Evolutionary conservation across 805 yeast genomes (phyloP).

Genomic region (Suhomyces tanzawaensis): DNA sequence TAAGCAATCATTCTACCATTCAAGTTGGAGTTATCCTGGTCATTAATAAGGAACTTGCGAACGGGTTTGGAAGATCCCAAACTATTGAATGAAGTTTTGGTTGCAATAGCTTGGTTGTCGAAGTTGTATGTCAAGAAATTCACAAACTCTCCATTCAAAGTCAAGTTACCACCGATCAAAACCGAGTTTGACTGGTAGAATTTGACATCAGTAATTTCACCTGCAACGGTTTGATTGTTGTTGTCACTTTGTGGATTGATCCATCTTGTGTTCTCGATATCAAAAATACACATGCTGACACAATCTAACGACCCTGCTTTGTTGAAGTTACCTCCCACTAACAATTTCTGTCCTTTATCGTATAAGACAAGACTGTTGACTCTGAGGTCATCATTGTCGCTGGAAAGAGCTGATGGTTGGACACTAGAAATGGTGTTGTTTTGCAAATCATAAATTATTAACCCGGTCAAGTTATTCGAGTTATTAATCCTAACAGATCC

Average conservation of each 20-base stretch:
- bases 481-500: constrained; percentile 29
- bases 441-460: constrained; percentile 52
- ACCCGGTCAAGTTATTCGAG: constrained; percentile 34
- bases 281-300: constrained; percentile 63
- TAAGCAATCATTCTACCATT: constrained; percentile 38
- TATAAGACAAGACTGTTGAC: constrained; percentile 37
- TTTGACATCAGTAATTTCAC: constrained; percentile 52
- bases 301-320: constrained; percentile 59
- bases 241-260: constrained; percentile 33
- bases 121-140: constrained; percentile 59
- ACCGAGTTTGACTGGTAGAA: constrained; percentile 41
- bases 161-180: constrained; percentile 53
- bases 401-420: constrained; percentile 50
- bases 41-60: constrained; percentile 46
- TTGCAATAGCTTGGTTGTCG: constrained; percentile 27
- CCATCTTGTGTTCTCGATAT: constrained; percentile 56
- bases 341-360: constrained; percentile 36
- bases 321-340: constrained; percentile 74
- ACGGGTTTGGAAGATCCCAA: constrained; percentile 24
- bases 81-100: constrained; percentile 18
- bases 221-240: constrained; percentile 33
- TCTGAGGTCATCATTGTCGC: constrained; percentile 38
- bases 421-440: constrained; percentile 37
- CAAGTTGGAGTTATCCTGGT: constrained; percentile 31
- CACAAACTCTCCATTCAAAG: constrained; percentile 31